phyloP scores from a whole-genome alignment of 208 protist genomes.

The Balamuthia mandrillaris region DNA sequence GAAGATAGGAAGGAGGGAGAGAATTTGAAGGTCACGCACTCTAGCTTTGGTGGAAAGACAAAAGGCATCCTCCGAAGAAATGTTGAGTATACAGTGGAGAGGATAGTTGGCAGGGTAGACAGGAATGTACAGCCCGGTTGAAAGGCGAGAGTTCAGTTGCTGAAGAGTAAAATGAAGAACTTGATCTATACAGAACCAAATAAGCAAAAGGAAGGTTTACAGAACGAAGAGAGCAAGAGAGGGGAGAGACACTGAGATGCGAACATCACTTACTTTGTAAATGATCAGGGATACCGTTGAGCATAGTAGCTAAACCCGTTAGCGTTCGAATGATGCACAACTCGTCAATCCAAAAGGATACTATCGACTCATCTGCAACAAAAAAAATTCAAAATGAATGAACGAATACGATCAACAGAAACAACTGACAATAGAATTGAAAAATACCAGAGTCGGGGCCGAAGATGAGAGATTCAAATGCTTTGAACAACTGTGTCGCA shows the following conservation, averaged over 20 bases:
- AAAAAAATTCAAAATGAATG: too few species aligned
- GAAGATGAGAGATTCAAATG: not conserved
- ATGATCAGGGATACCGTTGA: not conserved
- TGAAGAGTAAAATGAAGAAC: too few species aligned
- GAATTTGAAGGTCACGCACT: not conserved
- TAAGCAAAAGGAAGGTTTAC: too few species aligned
- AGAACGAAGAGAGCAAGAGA: too few species aligned
- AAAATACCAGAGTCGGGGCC: not conserved
- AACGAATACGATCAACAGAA: not conserved
- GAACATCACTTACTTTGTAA: too few species aligned
- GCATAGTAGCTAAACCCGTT: not conserved
- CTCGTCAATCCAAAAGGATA: constrained; percentile 8
- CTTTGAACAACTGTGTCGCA: not conserved
- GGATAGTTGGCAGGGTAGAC: too few species aligned
- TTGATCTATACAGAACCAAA: too few species aligned
- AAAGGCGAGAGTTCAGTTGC: too few species aligned
- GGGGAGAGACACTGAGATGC: too few species aligned
- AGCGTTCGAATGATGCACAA: not conserved
- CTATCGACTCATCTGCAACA: not conserved
- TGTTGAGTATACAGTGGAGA: not conserved
- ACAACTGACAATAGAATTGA: not conserved
- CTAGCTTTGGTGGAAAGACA: not conserved
- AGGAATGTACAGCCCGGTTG: too few species aligned
- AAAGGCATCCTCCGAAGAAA: not conserved
- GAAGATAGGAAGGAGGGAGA: too few species aligned